phyloP scores from a whole-genome alignment of 805 yeast species.

The Metschnikowia anglica region DNA sequence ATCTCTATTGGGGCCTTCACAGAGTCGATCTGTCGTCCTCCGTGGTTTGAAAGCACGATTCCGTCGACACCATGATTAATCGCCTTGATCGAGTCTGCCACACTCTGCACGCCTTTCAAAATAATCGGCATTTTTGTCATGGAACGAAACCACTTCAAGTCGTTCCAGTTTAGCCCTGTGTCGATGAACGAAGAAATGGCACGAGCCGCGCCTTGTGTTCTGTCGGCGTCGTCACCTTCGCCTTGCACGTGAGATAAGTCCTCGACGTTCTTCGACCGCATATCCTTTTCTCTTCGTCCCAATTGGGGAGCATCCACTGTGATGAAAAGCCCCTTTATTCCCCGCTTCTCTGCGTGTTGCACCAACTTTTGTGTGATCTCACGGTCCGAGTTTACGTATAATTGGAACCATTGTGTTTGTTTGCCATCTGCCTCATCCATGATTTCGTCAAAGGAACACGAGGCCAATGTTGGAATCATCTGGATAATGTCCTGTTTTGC shows the following conservation, averaged over 20 bases:
- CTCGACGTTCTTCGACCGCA: slow-evolving; percentile 50
- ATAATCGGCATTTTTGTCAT: slow-evolving; percentile 47
- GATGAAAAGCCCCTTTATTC: slow-evolving; percentile 48
- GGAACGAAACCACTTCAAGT: slow-evolving; percentile 39
- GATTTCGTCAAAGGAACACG: slow-evolving; percentile 43
- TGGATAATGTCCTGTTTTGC: slow-evolving; percentile 43
- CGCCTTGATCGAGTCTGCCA: slow-evolving; percentile 63
- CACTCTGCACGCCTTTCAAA: slow-evolving; percentile 67
- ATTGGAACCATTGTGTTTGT: slow-evolving; percentile 49
- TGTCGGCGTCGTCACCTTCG: slow-evolving; percentile 54
- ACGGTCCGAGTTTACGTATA: slow-evolving; percentile 46
- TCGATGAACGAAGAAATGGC: slow-evolving; percentile 79
- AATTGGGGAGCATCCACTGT: slow-evolving; percentile 57
- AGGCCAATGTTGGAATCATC: slow-evolving; percentile 47
- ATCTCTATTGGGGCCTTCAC: slow-evolving; percentile 62
- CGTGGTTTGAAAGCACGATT: slow-evolving; percentile 69
- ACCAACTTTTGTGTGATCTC: slow-evolving; percentile 31
- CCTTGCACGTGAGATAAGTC: slow-evolving; percentile 28
- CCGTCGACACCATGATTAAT: slow-evolving; percentile 60
- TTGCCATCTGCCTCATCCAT: slow-evolving; percentile 31
- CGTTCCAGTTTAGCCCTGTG: slow-evolving; percentile 39
- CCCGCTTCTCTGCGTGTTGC: slow-evolving; percentile 38
- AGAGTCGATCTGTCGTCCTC: slow-evolving; percentile 69
- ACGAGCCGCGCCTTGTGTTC: slow-evolving; percentile 75
- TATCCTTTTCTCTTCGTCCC: slow-evolving; percentile 84